These are phyloP conservation scores for Neurospora hispaniola DNA, from an alignment of 495 filamentous ascomycete species.

Conservation along the genomic window DNA sequence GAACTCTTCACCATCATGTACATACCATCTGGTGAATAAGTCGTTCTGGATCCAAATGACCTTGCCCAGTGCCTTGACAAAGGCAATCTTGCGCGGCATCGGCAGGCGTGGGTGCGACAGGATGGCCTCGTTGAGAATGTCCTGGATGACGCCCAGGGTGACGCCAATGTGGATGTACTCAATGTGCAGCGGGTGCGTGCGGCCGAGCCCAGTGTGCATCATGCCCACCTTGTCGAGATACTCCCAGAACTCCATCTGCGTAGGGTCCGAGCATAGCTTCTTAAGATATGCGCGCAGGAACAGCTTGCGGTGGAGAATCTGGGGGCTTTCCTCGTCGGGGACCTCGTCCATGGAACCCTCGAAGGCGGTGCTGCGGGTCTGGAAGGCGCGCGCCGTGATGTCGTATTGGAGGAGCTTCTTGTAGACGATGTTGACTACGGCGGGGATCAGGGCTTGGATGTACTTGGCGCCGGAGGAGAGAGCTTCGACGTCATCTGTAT, in stretches of 20 bases:
- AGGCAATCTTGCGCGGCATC: slow-evolving; percentile 52
- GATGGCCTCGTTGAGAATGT: slow-evolving; percentile 63
- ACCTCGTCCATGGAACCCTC: slow-evolving; percentile 51
- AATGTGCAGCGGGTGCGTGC: slow-evolving; percentile 55
- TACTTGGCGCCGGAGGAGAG: slow-evolving; percentile 55
- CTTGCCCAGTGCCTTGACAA: slow-evolving; percentile 52
- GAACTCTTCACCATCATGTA: slow-evolving; percentile 61
- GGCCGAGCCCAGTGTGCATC: slow-evolving; percentile 60
- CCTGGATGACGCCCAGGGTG: slow-evolving; percentile 57
- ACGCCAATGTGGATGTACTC: slow-evolving; percentile 69
- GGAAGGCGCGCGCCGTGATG: slow-evolving; percentile 63
- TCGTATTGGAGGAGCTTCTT: slow-evolving; percentile 63
- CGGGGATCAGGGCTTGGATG: slow-evolving; percentile 64
- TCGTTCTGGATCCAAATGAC: slow-evolving; percentile 69
- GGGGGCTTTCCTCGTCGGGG: slow-evolving; percentile 52
- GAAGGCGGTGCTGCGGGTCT: slow-evolving; percentile 53
- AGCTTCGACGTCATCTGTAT: slow-evolving; percentile 55
- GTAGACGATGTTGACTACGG: slow-evolving; percentile 66
- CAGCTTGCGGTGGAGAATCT: slow-evolving; percentile 66
- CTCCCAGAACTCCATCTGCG: slow-evolving; percentile 64
- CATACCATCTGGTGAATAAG: slow-evolving; percentile 66
- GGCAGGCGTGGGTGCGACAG: slow-evolving; percentile 56
- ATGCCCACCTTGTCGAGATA: slow-evolving; percentile 70
- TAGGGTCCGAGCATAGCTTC: slow-evolving; percentile 59
- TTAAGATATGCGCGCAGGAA: slow-evolving; percentile 62